Conservation (phyloP, 306 rosid genomes). For the Cajanus cajan region DNA sequence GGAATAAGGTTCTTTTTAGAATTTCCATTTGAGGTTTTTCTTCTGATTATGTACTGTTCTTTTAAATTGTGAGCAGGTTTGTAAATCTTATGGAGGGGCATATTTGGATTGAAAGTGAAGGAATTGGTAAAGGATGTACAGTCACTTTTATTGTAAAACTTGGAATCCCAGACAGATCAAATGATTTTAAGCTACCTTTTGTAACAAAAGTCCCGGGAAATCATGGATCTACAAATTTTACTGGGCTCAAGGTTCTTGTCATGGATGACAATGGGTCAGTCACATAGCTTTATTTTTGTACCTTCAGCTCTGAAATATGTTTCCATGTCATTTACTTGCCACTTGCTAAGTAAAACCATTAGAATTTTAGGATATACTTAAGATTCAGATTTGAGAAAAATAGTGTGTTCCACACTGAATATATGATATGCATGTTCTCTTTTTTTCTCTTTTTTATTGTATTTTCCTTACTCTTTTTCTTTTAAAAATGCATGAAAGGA, state of each 20-base stretch:
- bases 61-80: conserved; percentile 62
- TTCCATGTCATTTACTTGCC: background rate
- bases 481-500: too few species aligned
- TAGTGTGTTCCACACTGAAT: too few species aligned
- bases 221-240: conserved; percentile 57
- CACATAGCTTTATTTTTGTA: conserved; percentile 30
- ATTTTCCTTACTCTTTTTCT: too few species aligned
- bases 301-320: conserved; percentile 15
- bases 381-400: too few species aligned
- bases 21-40: background rate
- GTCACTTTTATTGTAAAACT: conserved; percentile 82
- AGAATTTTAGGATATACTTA: too few species aligned
- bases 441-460: too few species aligned
- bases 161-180: conserved; percentile 66
- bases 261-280: conserved; percentile 97
- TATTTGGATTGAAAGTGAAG: conserved; percentile 97
- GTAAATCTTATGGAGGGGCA: conserved; percentile 96
- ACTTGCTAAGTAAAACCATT: too few species aligned
- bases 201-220: conserved; percentile 50
- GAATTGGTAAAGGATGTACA: conserved; percentile 85
- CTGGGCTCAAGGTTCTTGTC: conserved; percentile 82
- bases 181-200: conserved; percentile 58
- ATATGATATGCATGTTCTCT: too few species aligned
- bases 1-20: background rate
- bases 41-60: conserved; percentile 11